Percentiles rank a stretch among this genome's conserved stretches.
Conservation (phyloP, 1,284 basidiomycete species). For the Fomitopsis betulina region DNA sequence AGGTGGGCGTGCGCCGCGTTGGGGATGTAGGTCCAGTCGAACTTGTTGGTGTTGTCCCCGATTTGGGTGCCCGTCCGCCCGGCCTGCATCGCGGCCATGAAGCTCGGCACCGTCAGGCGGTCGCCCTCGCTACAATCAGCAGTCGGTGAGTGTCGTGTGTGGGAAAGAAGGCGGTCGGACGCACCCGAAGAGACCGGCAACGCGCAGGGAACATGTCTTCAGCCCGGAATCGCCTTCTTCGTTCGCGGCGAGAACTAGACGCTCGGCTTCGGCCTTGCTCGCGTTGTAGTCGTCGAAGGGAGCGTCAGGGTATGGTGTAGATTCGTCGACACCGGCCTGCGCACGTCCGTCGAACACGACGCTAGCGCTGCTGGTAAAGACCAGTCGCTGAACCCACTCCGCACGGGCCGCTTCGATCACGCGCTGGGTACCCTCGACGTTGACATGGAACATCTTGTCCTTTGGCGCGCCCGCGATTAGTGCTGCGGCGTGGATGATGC, state of each 20-base stretch:
- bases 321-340: slow-evolving; percentile 57
- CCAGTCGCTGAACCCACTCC: slow-evolving; percentile 46
- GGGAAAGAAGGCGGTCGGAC: slow-evolving; percentile 45
- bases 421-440: slow-evolving; percentile 54
- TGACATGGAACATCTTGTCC: slow-evolving; percentile 56
- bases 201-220: slow-evolving; percentile 53
- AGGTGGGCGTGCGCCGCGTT: slow-evolving; percentile 69
- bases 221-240: slow-evolving; percentile 35
- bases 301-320: slow-evolving; percentile 45
- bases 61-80: slow-evolving; percentile 60
- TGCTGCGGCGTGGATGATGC: slow-evolving; percentile 19
- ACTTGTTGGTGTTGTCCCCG: slow-evolving; percentile 59
- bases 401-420: slow-evolving; percentile 43
- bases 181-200: slow-evolving; percentile 63
- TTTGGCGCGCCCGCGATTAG: slow-evolving; percentile 16
- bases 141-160: background rate
- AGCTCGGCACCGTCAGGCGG: slow-evolving; percentile 1
- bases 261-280: slow-evolving; percentile 62
- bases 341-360: slow-evolving; percentile 54
- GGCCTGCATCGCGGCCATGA: slow-evolving; percentile 18
- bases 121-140: slow-evolving; percentile 17
- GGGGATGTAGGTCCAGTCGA: slow-evolving; percentile 67
- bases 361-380: slow-evolving; percentile 60
- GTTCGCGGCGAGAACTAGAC: slow-evolving; percentile 53
- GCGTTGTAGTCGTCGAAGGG: slow-evolving; percentile 59